These are phyloP conservation scores for Aspergillus novoparasiticus DNA, from an alignment of 2,329 filamentous ascomycete genomes.

Conservation along the genomic window DNA sequence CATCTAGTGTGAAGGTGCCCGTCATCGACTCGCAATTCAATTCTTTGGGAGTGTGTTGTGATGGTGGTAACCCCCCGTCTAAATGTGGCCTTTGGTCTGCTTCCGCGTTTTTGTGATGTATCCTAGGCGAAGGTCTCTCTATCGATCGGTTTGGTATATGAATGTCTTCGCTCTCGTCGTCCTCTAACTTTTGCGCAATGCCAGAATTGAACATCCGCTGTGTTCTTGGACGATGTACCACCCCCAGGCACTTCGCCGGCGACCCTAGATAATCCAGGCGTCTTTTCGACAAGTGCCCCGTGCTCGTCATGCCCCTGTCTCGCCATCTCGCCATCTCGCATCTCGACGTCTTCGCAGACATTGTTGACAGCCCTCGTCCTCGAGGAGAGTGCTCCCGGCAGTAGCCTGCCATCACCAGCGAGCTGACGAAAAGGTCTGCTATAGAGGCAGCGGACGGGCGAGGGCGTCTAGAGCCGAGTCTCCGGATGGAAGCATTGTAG, in stretches of 20 bases:
- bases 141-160: constrained; percentile 6
- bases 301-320: constrained; percentile 17
- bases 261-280: constrained; percentile 24
- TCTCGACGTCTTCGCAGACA: constrained; percentile 21
- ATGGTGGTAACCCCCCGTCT: background rate
- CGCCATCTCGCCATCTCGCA: constrained; percentile 23
- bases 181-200: constrained; percentile 25
- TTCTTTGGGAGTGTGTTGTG: background rate
- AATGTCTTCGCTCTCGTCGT: constrained; percentile 21
- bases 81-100: background rate
- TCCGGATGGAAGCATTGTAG: constrained; percentile 29
- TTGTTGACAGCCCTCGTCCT: constrained; percentile 31
- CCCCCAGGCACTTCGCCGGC: constrained; percentile 13
- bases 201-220: constrained; percentile 33
- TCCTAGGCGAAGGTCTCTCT: constrained; percentile 3
- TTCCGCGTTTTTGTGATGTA: constrained; percentile 4
- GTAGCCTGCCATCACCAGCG: constrained; percentile 55
- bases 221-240: constrained; percentile 22
- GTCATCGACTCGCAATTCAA: background rate
- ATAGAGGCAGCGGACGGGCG: constrained; percentile 40
- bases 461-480: constrained; percentile 31
- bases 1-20: background rate
- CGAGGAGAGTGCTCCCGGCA: constrained; percentile 52
- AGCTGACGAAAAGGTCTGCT: constrained; percentile 57
- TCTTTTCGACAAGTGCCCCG: constrained; percentile 21